These are phyloP conservation scores for Calonectria pteridis DNA, from an alignment of 2,329 filamentous ascomycete genomes.

Conservation along the genomic window DNA sequence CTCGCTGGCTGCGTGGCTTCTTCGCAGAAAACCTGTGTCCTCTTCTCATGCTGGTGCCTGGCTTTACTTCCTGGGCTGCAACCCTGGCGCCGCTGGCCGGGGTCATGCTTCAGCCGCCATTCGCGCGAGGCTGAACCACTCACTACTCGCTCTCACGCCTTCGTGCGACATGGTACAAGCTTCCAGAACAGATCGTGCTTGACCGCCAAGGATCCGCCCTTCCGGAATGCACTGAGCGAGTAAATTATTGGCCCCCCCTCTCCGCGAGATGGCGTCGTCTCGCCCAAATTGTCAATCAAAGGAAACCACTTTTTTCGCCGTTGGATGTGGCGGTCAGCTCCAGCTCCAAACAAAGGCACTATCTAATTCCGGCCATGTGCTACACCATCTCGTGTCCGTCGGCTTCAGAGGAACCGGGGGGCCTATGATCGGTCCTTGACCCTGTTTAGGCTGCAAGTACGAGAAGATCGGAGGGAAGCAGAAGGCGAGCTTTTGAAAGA, in stretches of 20 bases:
- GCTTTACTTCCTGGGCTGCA: background rate
- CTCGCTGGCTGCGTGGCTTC: background rate
- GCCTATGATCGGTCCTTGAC: no score
- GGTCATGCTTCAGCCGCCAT: conserved; percentile 11
- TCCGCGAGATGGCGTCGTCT: background rate
- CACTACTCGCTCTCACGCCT: background rate
- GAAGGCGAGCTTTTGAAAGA: no score
- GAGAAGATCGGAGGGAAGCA: no score
- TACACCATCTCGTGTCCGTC: background rate
- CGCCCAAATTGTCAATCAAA: background rate
- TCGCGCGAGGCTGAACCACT: conserved; percentile 14
- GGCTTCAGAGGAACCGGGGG: background rate
- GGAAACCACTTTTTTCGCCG: background rate
- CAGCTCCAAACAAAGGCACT: background rate
- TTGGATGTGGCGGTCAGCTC: conserved; percentile 1
- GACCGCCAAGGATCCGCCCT: background rate
- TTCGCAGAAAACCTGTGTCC: background rate
- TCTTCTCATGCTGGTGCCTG: conserved; percentile 5
- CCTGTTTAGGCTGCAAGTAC: background rate
- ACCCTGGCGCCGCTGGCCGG: background rate
- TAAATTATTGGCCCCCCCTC: background rate
- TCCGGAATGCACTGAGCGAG: background rate
- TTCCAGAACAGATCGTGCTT: background rate
- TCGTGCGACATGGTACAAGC: background rate
- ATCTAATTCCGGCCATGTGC: conserved; percentile 6